Evolutionary conservation across 805 yeast species (phyloP).

Genomic region (Saccharomycopsis sp.): DNA sequence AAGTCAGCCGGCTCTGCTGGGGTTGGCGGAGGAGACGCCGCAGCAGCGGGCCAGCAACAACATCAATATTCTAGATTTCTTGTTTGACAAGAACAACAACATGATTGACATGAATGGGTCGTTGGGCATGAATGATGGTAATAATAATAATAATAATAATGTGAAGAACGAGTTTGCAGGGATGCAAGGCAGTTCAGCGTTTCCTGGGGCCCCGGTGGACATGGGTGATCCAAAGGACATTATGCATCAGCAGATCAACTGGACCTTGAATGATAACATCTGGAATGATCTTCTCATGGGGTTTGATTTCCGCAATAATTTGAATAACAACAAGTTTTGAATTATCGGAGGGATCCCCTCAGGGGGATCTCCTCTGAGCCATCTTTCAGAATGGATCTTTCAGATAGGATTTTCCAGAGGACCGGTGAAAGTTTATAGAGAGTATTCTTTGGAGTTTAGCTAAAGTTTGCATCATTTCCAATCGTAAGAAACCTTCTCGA

Average conservation of each 20-base stretch:
- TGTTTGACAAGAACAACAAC: constrained; percentile 12
- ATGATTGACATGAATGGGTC: constrained; percentile 3
- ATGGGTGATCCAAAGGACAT: too few relatives aligned
- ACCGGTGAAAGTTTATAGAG: too few relatives aligned
- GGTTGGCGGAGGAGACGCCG: not conserved
- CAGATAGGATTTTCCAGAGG: too few relatives aligned
- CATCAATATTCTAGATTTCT: constrained; percentile 8
- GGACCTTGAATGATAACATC: constrained; percentile 58
- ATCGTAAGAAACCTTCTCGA: too few relatives aligned
- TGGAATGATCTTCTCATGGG: constrained; percentile 43
- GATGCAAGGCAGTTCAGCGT: not conserved
- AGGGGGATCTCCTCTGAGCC: too few relatives aligned
- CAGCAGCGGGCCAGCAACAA: constrained; percentile 1
- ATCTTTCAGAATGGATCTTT: too few relatives aligned
- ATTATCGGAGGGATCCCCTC: too few relatives aligned
- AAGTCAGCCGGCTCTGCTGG: not conserved
- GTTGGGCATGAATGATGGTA: not conserved
- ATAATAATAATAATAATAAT: not conserved
- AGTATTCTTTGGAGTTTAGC: too few relatives aligned
- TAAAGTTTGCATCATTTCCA: too few relatives aligned
- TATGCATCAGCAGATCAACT: constrained; percentile 38
- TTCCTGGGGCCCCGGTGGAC: not conserved
- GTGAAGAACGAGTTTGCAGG: not conserved
- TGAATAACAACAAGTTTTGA: too few relatives aligned
- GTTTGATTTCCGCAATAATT: constrained; percentile 14